Base-by-base conservation (phyloP, 257 asterid species). In the Parsonsia alboflavescens region DNA sequence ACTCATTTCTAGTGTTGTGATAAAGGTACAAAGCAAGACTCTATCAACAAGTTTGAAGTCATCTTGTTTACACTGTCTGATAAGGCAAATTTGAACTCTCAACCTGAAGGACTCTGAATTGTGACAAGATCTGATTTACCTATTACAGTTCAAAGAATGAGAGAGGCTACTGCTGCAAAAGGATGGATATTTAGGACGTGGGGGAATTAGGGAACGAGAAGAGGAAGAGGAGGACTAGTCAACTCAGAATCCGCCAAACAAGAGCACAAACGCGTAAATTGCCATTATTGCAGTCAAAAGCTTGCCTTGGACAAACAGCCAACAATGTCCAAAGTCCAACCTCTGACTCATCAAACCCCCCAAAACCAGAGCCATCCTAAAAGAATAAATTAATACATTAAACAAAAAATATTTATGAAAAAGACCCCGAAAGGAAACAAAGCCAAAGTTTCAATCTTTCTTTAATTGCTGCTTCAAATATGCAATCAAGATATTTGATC, bases 251-350 rank as follows among this genome's bases (percentile, higher is more conserved):
- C 69, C 64, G 41, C 48, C 74, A 72, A 57, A 72, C 71, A 52
- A 68, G 2, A 21, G 73, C 57, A 77, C 66, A 78, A 72, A 53
- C 78, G 78, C 78, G 82, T 73, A 59, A 28, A 48, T 12, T 61
- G 77, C 10, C 44, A 58, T 73, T 61, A 62, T 77, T 62, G 39
- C 72, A 64, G 82, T 79, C 82, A 79, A 79, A 74, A 75, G 77
- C 67, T 46, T 56, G 50, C 78, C 80, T 82, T 76, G 84, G 83
- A 84, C 83, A 75, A 82, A 76, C 86, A 80, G 70, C 78, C 70
- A 42, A 64, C 79, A 78, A 61, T 80, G 87, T 83, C 84, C 88
- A 88, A 90, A 87, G 97, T 93, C 98, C 86, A 90, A 91, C 86
- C 89, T 88, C 88, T 93, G 96, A 91, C 97, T 76, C 88, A 78